Percentiles rank a stretch among this genome's conserved stretches.
These are phyloP conservation scores for Tetrapisispora nanseiensis DNA, from an alignment of 805 yeast species.

Conservation along the genomic window DNA sequence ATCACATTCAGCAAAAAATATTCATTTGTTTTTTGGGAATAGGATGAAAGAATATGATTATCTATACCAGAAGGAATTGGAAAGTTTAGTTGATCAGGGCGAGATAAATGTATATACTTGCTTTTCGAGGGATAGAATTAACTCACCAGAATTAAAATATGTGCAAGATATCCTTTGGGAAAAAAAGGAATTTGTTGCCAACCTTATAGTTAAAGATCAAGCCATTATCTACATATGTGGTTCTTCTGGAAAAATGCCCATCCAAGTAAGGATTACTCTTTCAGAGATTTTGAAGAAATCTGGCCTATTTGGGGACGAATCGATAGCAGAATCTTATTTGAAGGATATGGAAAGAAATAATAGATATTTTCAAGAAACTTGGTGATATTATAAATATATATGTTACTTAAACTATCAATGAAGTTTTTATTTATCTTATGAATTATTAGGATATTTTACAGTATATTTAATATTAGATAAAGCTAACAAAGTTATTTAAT, in stretches of 20 bases:
- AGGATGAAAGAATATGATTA: slow-evolving; percentile 57
- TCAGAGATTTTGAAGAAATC: slow-evolving; percentile 47
- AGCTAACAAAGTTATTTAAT: background rate
- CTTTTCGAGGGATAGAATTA: slow-evolving; percentile 39
- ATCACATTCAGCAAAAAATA: slow-evolving; percentile 15
- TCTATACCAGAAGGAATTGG: slow-evolving; percentile 51
- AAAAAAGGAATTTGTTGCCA: slow-evolving; percentile 39
- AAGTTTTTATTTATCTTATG: background rate
- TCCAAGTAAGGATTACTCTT: slow-evolving; percentile 73
- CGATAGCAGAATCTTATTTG: slow-evolving; percentile 42
- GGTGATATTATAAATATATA: too few species aligned
- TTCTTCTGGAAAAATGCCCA: slow-evolving; percentile 89
- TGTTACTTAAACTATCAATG: background rate
- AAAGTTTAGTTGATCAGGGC: slow-evolving; percentile 25
- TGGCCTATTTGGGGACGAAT: slow-evolving; percentile 31
- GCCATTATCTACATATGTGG: slow-evolving; percentile 82
- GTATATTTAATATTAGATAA: background rate
- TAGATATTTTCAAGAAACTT: slow-evolving; percentile 78
- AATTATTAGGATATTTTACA: background rate
- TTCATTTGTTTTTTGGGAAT: slow-evolving; percentile 67
- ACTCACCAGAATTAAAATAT: slow-evolving; percentile 42
- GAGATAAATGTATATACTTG: slow-evolving; percentile 36
- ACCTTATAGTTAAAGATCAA: slow-evolving; percentile 41
- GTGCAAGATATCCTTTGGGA: slow-evolving; percentile 67
- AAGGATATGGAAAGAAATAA: slow-evolving; percentile 51